Evolutionary conservation across 257 asterid genomes (phyloP), one percentile per base, ranked within the genome.

Genomic region (Solanum gracilifrons): DNA sequence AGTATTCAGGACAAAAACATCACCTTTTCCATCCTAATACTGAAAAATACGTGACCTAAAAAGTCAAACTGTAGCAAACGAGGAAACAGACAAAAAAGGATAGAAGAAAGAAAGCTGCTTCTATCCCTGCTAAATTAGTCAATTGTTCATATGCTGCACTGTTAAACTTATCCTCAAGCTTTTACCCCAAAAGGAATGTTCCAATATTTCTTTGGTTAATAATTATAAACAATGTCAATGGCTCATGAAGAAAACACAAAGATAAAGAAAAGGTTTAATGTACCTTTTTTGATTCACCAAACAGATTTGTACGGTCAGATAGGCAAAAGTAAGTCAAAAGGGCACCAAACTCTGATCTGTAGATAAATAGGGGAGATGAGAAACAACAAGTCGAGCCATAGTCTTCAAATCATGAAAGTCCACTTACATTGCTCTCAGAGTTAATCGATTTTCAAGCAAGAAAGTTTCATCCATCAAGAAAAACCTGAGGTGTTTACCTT

Each of bases 261-360:
- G 88, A 58, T 73, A 23, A n/a, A 46, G 13, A n/a, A 35, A 7
- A 46, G 46, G 89, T 79, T 62, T 74, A 33, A 46, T 16, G 6
- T 71, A 96, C 99, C 99, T 96, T 95, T 89, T 91, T 94, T 20
- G 98, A 94, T 92, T 95, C 95, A 86, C 96, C 98, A 85, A 96
- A 92, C 86, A 96, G 85, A 93, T 93, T 91, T 91, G 98, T 96
- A 60, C 98, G 98, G 88, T 96, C 99, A 51, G 97, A 94, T 84
- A 95, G 48, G 93, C 92, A 96, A 88, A 92, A 94, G 89, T 96
- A 95, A 88, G 92, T 85, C 89, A 96, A 88, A 90, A 96, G 93
- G 89, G 93, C 96, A 77, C 99, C 98, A 90, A 95, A 92, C 92
- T 95, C 99, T 85, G 99, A 93, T 77, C 99, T 96, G 93, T 88